Percentiles rank a stretch among this genome's conserved stretches.
Evolutionary conservation across 75 land plant species (phyloP).

Genomic region (Cryptomeria japonica): DNA sequence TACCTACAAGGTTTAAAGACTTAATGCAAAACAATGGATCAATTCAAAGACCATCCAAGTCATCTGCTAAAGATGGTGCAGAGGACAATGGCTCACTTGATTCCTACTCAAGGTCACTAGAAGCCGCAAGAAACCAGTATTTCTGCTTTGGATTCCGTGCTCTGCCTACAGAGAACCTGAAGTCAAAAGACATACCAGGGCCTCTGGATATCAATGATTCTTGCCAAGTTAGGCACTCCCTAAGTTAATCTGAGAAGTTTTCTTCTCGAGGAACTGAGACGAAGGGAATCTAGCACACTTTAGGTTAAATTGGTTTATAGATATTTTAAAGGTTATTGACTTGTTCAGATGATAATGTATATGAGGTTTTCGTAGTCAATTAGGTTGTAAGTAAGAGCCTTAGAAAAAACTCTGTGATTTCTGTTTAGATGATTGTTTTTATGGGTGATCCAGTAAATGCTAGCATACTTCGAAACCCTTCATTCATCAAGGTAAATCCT

Average conservation of each 20-base stretch:
- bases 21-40: slow-evolving; percentile 9
- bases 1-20: slow-evolving; percentile 22
- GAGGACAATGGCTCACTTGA: slow-evolving; percentile 4
- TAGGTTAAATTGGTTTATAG: neutral
- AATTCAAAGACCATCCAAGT: slow-evolving; percentile 15
- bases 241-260: neutral
- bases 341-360: neutral
- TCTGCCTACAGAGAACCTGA: slow-evolving; percentile 25
- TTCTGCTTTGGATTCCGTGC: slow-evolving; percentile 69
- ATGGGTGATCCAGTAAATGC: neutral
- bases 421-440: neutral
- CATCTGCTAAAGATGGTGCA: slow-evolving; percentile 8
- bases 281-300: neutral
- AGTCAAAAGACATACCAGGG: neutral
- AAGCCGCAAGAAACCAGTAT: slow-evolving; percentile 51
- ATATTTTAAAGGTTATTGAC: neutral
- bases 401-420: too few relatives aligned
- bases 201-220: neutral
- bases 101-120: slow-evolving; percentile 16
- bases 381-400: too few relatives aligned
- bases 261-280: neutral
- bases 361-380: too few relatives aligned
- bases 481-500: neutral
- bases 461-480: neutral
- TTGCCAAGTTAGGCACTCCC: neutral